phyloP scores from a whole-genome alignment of 1,284 basidiomycete species.

The Chalciporus sp. region DNA sequence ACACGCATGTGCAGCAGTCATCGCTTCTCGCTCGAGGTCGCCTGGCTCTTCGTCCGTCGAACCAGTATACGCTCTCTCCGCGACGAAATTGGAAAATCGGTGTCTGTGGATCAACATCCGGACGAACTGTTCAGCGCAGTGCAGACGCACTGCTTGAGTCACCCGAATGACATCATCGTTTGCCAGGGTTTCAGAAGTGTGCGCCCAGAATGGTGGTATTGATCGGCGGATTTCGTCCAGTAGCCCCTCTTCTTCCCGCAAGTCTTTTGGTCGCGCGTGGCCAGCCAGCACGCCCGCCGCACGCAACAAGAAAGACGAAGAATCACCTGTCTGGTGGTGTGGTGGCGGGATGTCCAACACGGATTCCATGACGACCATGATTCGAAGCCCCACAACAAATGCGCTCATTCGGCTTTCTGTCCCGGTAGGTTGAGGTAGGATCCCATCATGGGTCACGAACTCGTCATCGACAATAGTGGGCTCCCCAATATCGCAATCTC shows the following conservation, averaged over 20 bases:
- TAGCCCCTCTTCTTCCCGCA: slow-evolving; percentile 78
- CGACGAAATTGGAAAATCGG: slow-evolving; percentile 71
- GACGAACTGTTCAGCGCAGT: slow-evolving; percentile 84
- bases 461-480: slow-evolving; percentile 87
- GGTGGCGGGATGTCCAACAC: slow-evolving; percentile 73
- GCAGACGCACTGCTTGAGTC: slow-evolving; percentile 83
- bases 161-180: slow-evolving; percentile 85
- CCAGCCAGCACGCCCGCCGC: slow-evolving; percentile 60
- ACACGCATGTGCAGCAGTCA: slow-evolving; percentile 67
- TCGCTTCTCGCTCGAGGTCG: slow-evolving; percentile 68
- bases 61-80: slow-evolving; percentile 55
- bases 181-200: slow-evolving; percentile 78
- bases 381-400: slow-evolving; percentile 73
- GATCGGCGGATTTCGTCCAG: slow-evolving; percentile 77
- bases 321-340: slow-evolving; percentile 53
- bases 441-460: slow-evolving; percentile 73
- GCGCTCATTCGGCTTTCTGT: slow-evolving; percentile 77
- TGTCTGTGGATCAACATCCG: slow-evolving; percentile 80
- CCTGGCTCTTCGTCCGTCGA: slow-evolving; percentile 54
- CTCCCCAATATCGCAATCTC: slow-evolving; percentile 87
- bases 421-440: slow-evolving; percentile 68
- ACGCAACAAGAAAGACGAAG: slow-evolving; percentile 61
- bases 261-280: slow-evolving; percentile 57
- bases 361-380: slow-evolving; percentile 83
- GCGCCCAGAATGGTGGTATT: slow-evolving; percentile 78